Base-by-base conservation (phyloP, 2,329 filamentous ascomycete genomes). In the Fusarium poae region DNA sequence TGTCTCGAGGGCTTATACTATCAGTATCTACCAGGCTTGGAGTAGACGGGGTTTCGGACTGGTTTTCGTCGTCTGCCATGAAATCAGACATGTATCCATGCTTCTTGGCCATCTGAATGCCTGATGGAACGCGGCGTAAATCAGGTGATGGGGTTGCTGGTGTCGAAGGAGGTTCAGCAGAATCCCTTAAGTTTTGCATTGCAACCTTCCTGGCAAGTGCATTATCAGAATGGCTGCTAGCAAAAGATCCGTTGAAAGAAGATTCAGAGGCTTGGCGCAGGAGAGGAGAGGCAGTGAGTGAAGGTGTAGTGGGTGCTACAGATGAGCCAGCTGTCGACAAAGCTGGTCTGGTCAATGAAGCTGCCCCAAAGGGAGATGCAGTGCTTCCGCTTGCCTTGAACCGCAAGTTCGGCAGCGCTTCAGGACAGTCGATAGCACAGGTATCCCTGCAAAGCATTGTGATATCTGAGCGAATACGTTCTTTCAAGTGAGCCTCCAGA, bases 371-470 rank as follows among this genome's bases (percentile, higher is more conserved):
- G 27, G 68, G 51, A 45, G 68, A 69, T 18, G 70, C 70, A 32
- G 58, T 46, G 44, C 70, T 59, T 25, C 70, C 67, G 35, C 57
- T 67, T 48, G 49, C 62, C 48, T 71, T 71, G 15, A 76, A 57
- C 18, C 68, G 71, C 45, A 78, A 53, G 52, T 76, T 77, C 21
- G 74, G 65, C 13, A 78, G 59, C 18, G 65, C 56, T 35, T 77
- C 75, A 30, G 72, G 61, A 45, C 72, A 72, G 37, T 79, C 78
- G 20, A 86, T 77, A 16, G 79, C 79, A 63, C 83, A 83, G 2
- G 85, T 86, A 64, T 87, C 85, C 65, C 80, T 83, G 68, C 83
- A 85, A 20, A 86, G 75, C 74, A 81, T 81, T 40, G 82, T 79
- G 23, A 87, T 80, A 55, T 86, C 85, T 11, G 76, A 73, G 37